phyloP scores from a whole-genome alignment of 768 basidiomycete species.

The Pulveroboletus sp. region DNA sequence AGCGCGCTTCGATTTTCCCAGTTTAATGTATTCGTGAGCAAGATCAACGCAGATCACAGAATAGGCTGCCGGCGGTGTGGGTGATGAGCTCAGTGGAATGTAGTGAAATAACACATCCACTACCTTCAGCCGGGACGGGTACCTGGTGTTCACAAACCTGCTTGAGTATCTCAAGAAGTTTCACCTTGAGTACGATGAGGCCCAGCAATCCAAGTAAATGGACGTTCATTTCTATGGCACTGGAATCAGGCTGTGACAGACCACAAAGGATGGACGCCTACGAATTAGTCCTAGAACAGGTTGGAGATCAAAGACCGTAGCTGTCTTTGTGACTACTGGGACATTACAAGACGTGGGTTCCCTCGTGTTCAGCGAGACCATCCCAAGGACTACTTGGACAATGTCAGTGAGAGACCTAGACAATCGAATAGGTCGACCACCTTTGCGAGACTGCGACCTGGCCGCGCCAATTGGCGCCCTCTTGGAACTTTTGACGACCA shows the following conservation, averaged over 20 bases:
- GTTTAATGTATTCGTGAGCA: slow-evolving; percentile 71
- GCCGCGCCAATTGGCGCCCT: slow-evolving; percentile 28
- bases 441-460: slow-evolving; percentile 44
- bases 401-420: background rate
- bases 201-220: slow-evolving; percentile 68
- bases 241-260: background rate
- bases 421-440: slow-evolving; percentile 15
- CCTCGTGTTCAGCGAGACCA: slow-evolving; percentile 17
- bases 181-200: slow-evolving; percentile 59
- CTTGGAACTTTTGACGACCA: slow-evolving; percentile 3
- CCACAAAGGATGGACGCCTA: slow-evolving; percentile 30
- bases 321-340: background rate
- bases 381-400: slow-evolving; percentile 4
- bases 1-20: slow-evolving; percentile 74
- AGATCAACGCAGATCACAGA: slow-evolving; percentile 62
- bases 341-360: slow-evolving; percentile 1
- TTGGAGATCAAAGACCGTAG: slow-evolving; percentile 22
- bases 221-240: slow-evolving; percentile 44
- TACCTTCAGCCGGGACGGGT: slow-evolving; percentile 46
- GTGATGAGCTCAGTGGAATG: background rate
- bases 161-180: slow-evolving; percentile 59
- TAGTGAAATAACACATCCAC: slow-evolving; percentile 30
- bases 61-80: slow-evolving; percentile 41
- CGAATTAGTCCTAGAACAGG: slow-evolving; percentile 48
- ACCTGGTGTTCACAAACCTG: slow-evolving; percentile 50